Conservation (phyloP, 768 basidiomycete species). For the Amanita jacksonii region DNA sequence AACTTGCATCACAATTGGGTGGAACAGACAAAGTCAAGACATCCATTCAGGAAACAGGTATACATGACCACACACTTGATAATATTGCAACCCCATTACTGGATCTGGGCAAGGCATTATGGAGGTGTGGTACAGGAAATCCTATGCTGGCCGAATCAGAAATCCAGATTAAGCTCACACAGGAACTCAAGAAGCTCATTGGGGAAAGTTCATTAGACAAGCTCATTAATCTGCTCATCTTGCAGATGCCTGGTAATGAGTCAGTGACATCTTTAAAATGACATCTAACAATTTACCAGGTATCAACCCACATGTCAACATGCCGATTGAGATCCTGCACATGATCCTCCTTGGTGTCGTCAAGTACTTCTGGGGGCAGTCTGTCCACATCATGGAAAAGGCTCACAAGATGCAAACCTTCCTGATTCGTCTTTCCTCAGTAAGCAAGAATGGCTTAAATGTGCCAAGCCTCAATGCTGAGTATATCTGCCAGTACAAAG, state of each 20-base stretch:
- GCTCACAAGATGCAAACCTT: neutral
- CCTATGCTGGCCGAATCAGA: no score
- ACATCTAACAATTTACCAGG: constrained; percentile 15
- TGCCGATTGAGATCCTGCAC: constrained; percentile 36
- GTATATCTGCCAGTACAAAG: constrained; percentile 26
- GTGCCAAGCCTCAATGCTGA: constrained; percentile 16
- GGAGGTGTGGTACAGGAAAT: neutral
- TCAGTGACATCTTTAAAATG: constrained; percentile 11
- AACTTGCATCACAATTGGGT: constrained; percentile 4
- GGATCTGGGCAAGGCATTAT: neutral
- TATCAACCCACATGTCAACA: constrained; percentile 32
- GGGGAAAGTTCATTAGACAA: no score
- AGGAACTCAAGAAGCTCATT: no score
- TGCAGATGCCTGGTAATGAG: constrained; percentile 9
- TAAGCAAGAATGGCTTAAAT: constrained; percentile 10
- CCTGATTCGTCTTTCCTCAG: neutral
- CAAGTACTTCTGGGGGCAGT: constrained; percentile 40
- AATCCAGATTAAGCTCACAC: no score
- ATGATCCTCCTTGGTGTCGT: constrained; percentile 34
- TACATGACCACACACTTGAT: neutral
- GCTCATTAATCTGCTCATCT: neutral
- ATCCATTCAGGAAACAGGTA: neutral
- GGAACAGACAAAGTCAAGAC: constrained; percentile 2
- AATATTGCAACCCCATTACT: neutral
- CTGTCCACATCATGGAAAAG: constrained; percentile 11